Evolutionary conservation across 2,329 filamentous ascomycete species (phyloP).

Genomic region (Paracoccidioides brasiliensis): DNA sequence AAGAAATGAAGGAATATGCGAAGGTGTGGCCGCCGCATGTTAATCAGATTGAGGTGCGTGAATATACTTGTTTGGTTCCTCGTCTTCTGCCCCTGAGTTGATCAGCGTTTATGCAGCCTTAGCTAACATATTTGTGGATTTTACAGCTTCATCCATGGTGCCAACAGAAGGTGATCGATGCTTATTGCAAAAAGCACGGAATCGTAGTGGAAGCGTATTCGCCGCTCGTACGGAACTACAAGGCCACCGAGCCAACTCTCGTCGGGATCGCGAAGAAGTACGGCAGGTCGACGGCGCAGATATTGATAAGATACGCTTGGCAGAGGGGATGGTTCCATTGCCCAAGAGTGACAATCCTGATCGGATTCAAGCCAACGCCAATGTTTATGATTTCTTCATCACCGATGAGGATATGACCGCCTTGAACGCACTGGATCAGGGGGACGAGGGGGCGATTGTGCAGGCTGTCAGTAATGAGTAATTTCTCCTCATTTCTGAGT

Average conservation of each 20-base stretch:
- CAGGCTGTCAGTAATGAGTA: constrained; percentile 34
- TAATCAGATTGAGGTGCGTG: constrained; percentile 57
- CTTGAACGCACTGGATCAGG: constrained; percentile 41
- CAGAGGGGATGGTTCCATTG: constrained; percentile 64
- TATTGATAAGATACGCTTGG: constrained; percentile 68
- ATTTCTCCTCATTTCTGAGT: not conserved
- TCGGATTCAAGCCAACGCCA: constrained; percentile 52
- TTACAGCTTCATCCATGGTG: constrained; percentile 57
- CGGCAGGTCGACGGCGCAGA: constrained; percentile 59
- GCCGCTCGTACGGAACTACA: constrained; percentile 51
- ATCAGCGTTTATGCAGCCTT: constrained; percentile 13
- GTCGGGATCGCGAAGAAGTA: constrained; percentile 57
- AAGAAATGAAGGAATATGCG: constrained; percentile 55
- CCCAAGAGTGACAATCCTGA: constrained; percentile 60
- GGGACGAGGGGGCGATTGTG: constrained; percentile 35
- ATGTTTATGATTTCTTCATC: constrained; percentile 50
- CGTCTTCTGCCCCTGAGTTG: constrained; percentile 3
- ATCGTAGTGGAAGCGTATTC: constrained; percentile 45
- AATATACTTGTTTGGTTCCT: not conserved
- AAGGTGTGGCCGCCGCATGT: constrained; percentile 56
- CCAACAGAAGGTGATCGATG: constrained; percentile 54
- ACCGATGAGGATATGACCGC: constrained; percentile 43
- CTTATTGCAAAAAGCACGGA: too few species aligned
- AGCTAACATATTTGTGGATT: not conserved
- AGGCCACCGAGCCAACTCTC: constrained; percentile 55